A percentile compares a stretch with the other conserved stretches of the same genome.
These are phyloP conservation scores for Lipomyces japonicus DNA, from an alignment of 805 yeast genomes.

Conservation along the genomic window DNA sequence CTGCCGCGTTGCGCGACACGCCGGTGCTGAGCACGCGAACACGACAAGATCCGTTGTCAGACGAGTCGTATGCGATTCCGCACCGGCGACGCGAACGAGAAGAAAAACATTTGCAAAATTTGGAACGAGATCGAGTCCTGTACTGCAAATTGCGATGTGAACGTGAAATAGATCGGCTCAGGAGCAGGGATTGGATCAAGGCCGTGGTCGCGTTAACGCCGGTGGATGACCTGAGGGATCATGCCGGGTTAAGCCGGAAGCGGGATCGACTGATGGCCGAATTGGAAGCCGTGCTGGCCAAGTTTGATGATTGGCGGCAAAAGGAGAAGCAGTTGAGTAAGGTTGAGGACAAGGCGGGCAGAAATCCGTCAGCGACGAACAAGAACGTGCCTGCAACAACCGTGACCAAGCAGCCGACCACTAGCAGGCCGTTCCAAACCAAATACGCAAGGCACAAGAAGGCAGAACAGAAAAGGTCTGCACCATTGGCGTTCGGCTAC, in stretches of 20 bases:
- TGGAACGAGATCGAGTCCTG: slow-evolving; percentile 25
- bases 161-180: slow-evolving; percentile 18
- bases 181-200: slow-evolving; percentile 22
- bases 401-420: neutral
- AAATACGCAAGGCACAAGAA: neutral
- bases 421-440: neutral
- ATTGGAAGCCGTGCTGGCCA: slow-evolving; percentile 7
- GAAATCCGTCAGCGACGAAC: neutral
- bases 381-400: neutral
- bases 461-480: neutral
- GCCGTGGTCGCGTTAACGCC: slow-evolving; percentile 22
- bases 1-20: slow-evolving; percentile 1
- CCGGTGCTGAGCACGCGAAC: slow-evolving; percentile 7
- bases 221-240: slow-evolving; percentile 13
- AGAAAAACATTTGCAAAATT: slow-evolving; percentile 20
- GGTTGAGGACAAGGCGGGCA: neutral
- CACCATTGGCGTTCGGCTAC: slow-evolving; percentile 15
- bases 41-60: slow-evolving; percentile 19
- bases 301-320: slow-evolving; percentile 21
- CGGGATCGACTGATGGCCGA: slow-evolving; percentile 14
- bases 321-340: slow-evolving; percentile 12
- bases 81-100: slow-evolving; percentile 23
- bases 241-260: slow-evolving; percentile 10
- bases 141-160: slow-evolving; percentile 22
- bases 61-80: slow-evolving; percentile 1